These are phyloP conservation scores for Gamarada debralockiae DNA, from an alignment of 495 filamentous ascomycete genomes.

Conservation along the genomic window DNA sequence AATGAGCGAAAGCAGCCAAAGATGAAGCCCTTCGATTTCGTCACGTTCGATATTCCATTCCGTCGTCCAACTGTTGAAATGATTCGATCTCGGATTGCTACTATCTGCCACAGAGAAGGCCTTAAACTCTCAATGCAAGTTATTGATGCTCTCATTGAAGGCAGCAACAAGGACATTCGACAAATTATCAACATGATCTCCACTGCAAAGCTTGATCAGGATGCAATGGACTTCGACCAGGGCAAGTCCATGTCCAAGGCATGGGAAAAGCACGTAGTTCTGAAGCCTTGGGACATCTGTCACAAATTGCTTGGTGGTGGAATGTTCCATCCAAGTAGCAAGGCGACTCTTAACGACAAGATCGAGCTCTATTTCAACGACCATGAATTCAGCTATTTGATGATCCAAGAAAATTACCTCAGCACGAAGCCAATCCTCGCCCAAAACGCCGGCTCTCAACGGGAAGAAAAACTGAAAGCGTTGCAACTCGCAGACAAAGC, in stretches of 20 bases:
- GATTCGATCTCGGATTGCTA: constrained; percentile 84
- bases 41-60: constrained; percentile 83
- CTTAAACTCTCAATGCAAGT: constrained; percentile 81
- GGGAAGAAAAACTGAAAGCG: constrained; percentile 68
- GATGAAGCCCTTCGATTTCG: constrained; percentile 94
- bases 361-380: constrained; percentile 99
- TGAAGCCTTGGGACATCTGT: constrained; percentile 98
- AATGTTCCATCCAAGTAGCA: constrained; percentile 78
- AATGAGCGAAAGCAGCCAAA: constrained; percentile 90
- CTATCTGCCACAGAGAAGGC: constrained; percentile 89
- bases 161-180: constrained; percentile 89
- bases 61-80: constrained; percentile 83
- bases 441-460: constrained; percentile 20
- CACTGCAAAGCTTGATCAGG: constrained; percentile 82
- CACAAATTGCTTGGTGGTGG: constrained; percentile 85
- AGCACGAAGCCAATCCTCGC: constrained; percentile 58
- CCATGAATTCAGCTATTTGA: constrained; percentile 91
- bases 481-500: constrained; percentile 84
- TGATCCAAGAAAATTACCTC: constrained; percentile 98
- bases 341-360: constrained; percentile 88
- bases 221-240: constrained; percentile 72
- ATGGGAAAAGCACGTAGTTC: constrained; percentile 95
- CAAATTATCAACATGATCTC: constrained; percentile 99
- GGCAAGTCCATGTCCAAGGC: constrained; percentile 91
- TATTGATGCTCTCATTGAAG: constrained; percentile 93